Base-by-base conservation (phyloP, 2,329 filamentous ascomycete species). In the Ascochyta pisi region DNA sequence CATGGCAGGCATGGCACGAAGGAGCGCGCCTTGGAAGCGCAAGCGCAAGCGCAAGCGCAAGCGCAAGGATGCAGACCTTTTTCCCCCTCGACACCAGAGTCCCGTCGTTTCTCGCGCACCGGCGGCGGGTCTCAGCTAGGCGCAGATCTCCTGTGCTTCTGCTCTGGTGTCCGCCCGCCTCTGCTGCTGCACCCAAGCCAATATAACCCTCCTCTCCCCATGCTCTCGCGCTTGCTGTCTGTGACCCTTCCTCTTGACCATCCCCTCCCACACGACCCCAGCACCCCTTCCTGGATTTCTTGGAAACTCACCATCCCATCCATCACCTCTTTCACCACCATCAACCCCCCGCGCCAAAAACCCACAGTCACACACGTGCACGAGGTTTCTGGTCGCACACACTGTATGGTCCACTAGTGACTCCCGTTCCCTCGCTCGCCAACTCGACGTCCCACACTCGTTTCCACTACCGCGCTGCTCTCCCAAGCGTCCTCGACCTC, bases 371-470 rank as follows among this genome's bases (percentile, higher is more conserved):
- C 63, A 60, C 60, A 47, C 41, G 62, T 65, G 65, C 68, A 68
- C 66, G 64, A 66, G 66, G 63, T 55, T 38, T 51, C 53, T 56
- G 31, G 42, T 56, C 23, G 43, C 51, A 56, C 53, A 55, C 19
- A 38, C 23, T 47, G 53, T 51, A 51, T 51, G 48, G 51, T 51
- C 39, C 47, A 51, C 53, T 56, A 56, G 53, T 71, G 63, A 66
- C 66, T 67, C 66, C 63, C 62, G 58, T 67, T 60, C 54, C 61
- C 54, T 64, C 60, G 57, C 58, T 59, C 54, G 60, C 63, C 57
- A 58, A 60, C 55, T 60, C 61, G 51, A 54, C 62, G 62, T 67
- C 67, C 54, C 65, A 73, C 70, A 63, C 64, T 73, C 69, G 70
- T 66, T 73, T 68, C 66, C 65, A 64, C 63, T 57, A 60, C 62